phyloP scores from a whole-genome alignment of 768 basidiomycete genomes.

The Boletus reticuloceps region DNA sequence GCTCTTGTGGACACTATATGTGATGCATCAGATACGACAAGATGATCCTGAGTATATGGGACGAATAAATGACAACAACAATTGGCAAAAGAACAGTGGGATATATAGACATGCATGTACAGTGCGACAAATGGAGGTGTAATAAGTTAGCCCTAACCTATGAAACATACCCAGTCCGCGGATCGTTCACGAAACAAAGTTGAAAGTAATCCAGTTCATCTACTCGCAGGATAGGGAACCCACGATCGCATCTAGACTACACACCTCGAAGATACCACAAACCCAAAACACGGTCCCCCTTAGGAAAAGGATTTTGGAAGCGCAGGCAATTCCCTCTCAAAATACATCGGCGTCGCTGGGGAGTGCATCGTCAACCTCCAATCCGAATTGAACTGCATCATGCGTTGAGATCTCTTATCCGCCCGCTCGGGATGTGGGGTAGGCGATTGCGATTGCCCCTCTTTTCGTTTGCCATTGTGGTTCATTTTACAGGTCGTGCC shows the following conservation, averaged over 20 bases:
- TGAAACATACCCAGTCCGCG: too few species aligned
- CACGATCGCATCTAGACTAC: neutral
- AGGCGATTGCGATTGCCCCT: neutral
- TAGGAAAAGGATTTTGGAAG: neutral
- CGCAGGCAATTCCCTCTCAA: neutral
- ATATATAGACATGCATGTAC: neutral
- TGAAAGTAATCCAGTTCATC: too few species aligned
- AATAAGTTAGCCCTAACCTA: neutral
- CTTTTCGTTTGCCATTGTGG: conserved; percentile 2
- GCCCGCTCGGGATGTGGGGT: neutral
- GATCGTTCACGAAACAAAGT: neutral
- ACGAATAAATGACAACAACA: too few species aligned
- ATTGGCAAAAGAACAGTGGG: too few species aligned
- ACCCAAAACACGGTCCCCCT: neutral
- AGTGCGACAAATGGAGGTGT: neutral
- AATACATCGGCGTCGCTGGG: neutral
- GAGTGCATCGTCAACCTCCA: neutral
- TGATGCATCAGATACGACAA: too few species aligned
- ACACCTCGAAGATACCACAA: neutral
- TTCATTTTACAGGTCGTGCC: conserved; percentile 17
- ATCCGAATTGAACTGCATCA: neutral
- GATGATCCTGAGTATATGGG: too few species aligned
- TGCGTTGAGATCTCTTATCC: neutral
- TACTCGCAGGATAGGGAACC: neutral
- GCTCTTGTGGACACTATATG: too few species aligned